Evolutionary conservation across 2,329 filamentous ascomycete species (phyloP).

Genomic region (Neofusicoccum umdonicola): DNA sequence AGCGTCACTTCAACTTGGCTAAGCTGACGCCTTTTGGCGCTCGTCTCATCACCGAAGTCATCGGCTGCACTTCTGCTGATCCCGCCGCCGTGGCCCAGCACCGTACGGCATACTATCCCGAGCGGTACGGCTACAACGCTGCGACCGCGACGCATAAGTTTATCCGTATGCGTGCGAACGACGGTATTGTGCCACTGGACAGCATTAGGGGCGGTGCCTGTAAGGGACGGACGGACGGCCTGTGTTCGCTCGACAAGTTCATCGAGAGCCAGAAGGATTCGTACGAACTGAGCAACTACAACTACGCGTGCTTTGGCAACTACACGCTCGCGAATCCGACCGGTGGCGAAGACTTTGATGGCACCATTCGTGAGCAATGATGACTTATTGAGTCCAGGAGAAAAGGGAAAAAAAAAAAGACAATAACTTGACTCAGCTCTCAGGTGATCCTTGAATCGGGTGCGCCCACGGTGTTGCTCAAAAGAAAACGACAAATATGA

Average conservation of each 20-base stretch:
- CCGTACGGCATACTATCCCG: constrained; percentile 42
- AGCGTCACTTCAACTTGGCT: constrained; percentile 50
- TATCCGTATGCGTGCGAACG: constrained; percentile 4
- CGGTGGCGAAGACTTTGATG: not conserved
- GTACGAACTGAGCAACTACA: constrained; percentile 6
- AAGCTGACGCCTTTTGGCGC: constrained; percentile 56
- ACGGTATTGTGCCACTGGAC: constrained; percentile 9
- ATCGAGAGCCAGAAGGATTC: constrained; percentile 3
- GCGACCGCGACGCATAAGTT: constrained; percentile 25
- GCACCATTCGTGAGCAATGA: not conserved
- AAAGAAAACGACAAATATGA: too few relatives aligned
- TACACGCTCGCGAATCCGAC: constrained; percentile 1
- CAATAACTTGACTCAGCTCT: not conserved
- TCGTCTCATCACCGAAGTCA: constrained; percentile 55
- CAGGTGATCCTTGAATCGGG: too few relatives aligned
- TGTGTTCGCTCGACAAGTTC: constrained; percentile 5
- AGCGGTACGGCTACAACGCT: constrained; percentile 48
- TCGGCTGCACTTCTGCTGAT: constrained; percentile 46
- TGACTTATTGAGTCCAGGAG: not conserved
- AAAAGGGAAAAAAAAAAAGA: not conserved
- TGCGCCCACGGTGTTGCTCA: too few relatives aligned
- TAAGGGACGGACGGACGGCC: constrained; percentile 1
- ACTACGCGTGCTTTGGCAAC: constrained; percentile 13
- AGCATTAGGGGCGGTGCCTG: constrained; percentile 4
- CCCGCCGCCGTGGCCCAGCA: constrained; percentile 42